A percentile compares a stretch with the other conserved stretches of the same genome.
phyloP scores from a whole-genome alignment of 306 rosid genomes.

The Rubus parviflorus region DNA sequence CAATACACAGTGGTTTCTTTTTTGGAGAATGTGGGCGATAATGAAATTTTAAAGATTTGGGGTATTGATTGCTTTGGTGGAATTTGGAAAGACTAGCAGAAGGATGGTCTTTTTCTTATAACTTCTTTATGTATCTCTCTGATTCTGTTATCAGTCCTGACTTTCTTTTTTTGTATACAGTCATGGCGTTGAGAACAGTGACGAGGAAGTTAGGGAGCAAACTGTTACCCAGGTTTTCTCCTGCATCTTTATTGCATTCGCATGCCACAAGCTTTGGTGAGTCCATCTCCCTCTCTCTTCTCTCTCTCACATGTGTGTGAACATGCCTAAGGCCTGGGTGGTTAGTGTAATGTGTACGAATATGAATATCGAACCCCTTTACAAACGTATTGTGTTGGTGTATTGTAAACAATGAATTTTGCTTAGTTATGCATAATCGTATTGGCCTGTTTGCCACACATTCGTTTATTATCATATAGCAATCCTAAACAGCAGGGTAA shows the following conservation, averaged over 20 bases:
- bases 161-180: conserved; percentile 7
- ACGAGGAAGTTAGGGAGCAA: conserved; percentile 53
- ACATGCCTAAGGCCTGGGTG: background rate
- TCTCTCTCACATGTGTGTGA: background rate
- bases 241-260: conserved; percentile 61
- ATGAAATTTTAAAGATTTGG: too few species aligned
- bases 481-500: background rate
- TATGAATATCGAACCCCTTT: background rate
- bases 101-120: background rate
- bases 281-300: conserved; percentile 29
- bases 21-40: too few species aligned
- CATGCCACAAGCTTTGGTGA: conserved; percentile 96
- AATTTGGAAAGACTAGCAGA: too few species aligned
- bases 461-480: background rate
- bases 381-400: background rate
- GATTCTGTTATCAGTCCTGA: background rate
- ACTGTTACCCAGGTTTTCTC: conserved; percentile 50
- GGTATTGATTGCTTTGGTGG: too few species aligned
- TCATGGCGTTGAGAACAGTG: conserved; percentile 61
- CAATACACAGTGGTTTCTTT: too few species aligned
- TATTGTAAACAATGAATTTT: background rate
- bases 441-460: background rate
- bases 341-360: background rate
- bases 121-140: too few species aligned
- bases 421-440: background rate